Evolutionary conservation across 768 basidiomycete genomes (phyloP), one percentile per base, ranked within the genome.

Genomic region (Cystoderma amianthinum): DNA sequence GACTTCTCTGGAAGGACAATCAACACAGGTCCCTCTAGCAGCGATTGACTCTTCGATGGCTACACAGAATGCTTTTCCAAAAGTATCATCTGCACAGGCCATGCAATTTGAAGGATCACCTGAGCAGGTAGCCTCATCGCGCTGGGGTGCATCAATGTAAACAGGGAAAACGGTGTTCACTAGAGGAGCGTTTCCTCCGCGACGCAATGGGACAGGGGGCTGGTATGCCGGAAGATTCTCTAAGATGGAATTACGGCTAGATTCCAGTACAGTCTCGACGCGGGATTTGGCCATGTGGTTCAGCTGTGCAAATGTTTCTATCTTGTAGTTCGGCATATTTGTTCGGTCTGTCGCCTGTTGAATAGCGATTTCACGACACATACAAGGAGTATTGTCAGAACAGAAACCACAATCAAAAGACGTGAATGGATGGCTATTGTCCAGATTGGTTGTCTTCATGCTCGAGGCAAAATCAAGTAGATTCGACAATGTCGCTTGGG

Each of bases 91-190:
- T 3, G 81, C 82, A 55, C 91, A 94, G 3, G 89, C 91, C 39
- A 76, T 58, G 55, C 91, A 94, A 59, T 92, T 91, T 6, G 75
- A 71, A 2, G 91, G 91, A 54, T 94, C 88, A 10, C 91, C 91
- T 13, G 89, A 85, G 59, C 91, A 94, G 23, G 61, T 73, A 12
- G 60, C 56, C 25, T 61, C 54, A 24, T 58, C 44, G 32, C 15
- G 34, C 42, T 39, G 43, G 22, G 34, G 16, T 48, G 37, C 52
- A 36, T n/a, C 9, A 6, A 36, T 36, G 50, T 38, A 67, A 56
- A 73, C 64, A 6, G 78, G 72, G 57, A 85, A 86, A 24, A 85
- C 61, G 10, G 74, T 60, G 42, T 72, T 75, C 24, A 60, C 49
- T 4, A 58, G 61, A 12, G 64, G 54, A 32, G 57, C 50, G 1